Percentiles rank a stretch among this genome's conserved stretches.
These are phyloP conservation scores for Piper longum DNA, from an alignment of 164 flowering plant species.

Conservation along the genomic window DNA sequence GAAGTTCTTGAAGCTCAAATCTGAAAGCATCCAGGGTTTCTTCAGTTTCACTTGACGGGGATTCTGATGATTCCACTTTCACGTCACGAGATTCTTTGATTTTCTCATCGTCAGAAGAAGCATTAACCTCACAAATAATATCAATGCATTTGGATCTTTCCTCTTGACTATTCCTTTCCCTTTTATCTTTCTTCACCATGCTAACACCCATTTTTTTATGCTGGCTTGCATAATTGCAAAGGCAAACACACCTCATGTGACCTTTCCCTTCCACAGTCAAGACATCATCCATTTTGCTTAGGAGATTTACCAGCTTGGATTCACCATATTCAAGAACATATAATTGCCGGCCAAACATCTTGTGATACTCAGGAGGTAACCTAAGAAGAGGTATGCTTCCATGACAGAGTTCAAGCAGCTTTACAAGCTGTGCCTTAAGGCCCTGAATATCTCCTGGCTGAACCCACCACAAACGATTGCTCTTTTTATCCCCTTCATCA, in stretches of 20 bases:
- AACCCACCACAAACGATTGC: slow-evolving; percentile 36
- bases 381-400: slow-evolving; percentile 56
- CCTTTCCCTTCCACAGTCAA: slow-evolving; percentile 67
- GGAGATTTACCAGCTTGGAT: slow-evolving; percentile 64
- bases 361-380: slow-evolving; percentile 68
- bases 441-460: slow-evolving; percentile 85
- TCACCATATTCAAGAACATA: slow-evolving; percentile 71
- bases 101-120: slow-evolving; percentile 65
- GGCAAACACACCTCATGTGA: slow-evolving; percentile 45
- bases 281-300: slow-evolving; percentile 60
- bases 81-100: slow-evolving; percentile 17
- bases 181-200: slow-evolving; percentile 33
- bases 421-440: slow-evolving; percentile 61
- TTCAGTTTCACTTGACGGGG: slow-evolving; percentile 9
- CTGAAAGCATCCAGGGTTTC: slow-evolving; percentile 37
- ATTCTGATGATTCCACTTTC: slow-evolving; percentile 9
- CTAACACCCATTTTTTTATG: slow-evolving; percentile 21
- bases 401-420: slow-evolving; percentile 67
- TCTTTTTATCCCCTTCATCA: slow-evolving; percentile 19
- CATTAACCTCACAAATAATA: slow-evolving; percentile 6
- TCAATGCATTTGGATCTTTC: slow-evolving; percentile 16
- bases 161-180: slow-evolving; percentile 39
- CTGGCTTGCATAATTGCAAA: slow-evolving; percentile 19
- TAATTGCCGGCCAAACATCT: slow-evolving; percentile 60
- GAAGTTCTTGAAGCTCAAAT: slow-evolving; percentile 73